Evolutionary conservation across 2,329 filamentous ascomycete genomes (phyloP).

Genomic region (Trichocomaceae sp.): DNA sequence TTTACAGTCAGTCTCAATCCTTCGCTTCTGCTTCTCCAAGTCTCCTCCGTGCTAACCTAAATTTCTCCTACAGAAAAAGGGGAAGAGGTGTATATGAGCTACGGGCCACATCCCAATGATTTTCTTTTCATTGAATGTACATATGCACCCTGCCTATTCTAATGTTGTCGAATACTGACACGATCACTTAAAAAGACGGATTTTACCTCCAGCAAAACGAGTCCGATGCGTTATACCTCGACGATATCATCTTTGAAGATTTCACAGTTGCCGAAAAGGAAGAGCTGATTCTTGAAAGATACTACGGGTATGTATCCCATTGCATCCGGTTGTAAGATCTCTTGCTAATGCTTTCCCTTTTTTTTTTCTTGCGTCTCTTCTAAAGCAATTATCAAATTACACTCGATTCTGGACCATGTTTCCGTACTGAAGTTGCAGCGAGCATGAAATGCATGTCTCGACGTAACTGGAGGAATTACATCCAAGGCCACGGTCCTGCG

Average conservation of each 20-base stretch:
- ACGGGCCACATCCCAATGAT: constrained; percentile 39
- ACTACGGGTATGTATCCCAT: constrained; percentile 29
- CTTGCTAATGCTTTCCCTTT: not conserved
- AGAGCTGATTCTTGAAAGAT: constrained; percentile 31
- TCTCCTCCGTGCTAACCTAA: not conserved
- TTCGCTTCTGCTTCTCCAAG: not conserved
- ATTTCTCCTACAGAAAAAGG: constrained; percentile 25
- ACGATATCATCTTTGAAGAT: constrained; percentile 35
- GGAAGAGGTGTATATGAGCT: constrained; percentile 41
- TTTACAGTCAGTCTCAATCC: constrained; percentile 22
- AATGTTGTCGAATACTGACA: not conserved
- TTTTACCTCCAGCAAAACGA: constrained; percentile 37
- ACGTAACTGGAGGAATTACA: constrained; percentile 32
- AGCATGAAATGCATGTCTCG: constrained; percentile 35
- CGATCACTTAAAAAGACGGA: constrained; percentile 27
- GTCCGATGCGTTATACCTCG: constrained; percentile 36
- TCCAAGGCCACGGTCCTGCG: constrained; percentile 30
- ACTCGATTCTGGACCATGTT: constrained; percentile 31
- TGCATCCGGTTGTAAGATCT: not conserved
- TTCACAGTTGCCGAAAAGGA: constrained; percentile 24
- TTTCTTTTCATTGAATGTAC: constrained; percentile 40
- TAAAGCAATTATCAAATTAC: constrained; percentile 38
- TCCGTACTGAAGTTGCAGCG: constrained; percentile 38
- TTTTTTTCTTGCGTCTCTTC: not conserved
- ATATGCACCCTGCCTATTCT: constrained; percentile 9